Base-by-base conservation (phyloP, 495 filamentous ascomycete species). In the Daldinia decipiens region DNA sequence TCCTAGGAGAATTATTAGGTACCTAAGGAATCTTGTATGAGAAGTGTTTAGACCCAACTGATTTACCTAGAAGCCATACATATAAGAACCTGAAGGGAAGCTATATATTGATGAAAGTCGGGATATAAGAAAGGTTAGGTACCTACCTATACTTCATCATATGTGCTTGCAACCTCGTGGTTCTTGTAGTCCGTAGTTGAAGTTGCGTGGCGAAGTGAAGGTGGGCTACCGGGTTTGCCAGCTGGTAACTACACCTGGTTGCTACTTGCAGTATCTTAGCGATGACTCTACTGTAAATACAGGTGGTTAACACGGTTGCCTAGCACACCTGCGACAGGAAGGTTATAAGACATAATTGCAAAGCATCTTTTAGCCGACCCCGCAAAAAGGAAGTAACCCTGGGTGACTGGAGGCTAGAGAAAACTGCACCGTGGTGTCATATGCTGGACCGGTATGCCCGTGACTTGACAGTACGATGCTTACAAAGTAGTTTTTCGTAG, bases 351-450 rank as follows among this genome's bases (percentile, higher is more conserved):
- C 19, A 4, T 13, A 51, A 36, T n/a, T 15, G 19, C 32, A 62
- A 26, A 17, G 19, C 47, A 52, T 13, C n/a, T 52, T 45, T 21
- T 40, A 50, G 55, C 55, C 36, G 55, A 58, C 55, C 55, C 58
- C 58, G 52, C 27, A 39, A 39, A 39, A 58, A 39, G 55, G 55
- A 58, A 36, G 47, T 31, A 47, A 29, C 47, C 38, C 58, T 60
- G 39, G 58, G 58, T 60, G 58, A 60, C 58, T 32, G 21, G 58
- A 60, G 58, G 58, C 39, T 50, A 60, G 58, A 60, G 40, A 47
- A 60, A 60, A 60, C 40, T 50, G 8, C 58, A 50, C 40, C 27
- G 26, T 17, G 12, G 15, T 9, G 26, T 31, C 39, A 32, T 60
- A 60, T 60, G 58, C 38, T 50, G 58, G 26, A 60, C 39, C 39